A percentile compares a stretch with the other conserved stretches of the same genome.
phyloP scores from a whole-genome alignment of 2,329 filamentous ascomycete genomes.

The Aureobasidium uvarum region DNA sequence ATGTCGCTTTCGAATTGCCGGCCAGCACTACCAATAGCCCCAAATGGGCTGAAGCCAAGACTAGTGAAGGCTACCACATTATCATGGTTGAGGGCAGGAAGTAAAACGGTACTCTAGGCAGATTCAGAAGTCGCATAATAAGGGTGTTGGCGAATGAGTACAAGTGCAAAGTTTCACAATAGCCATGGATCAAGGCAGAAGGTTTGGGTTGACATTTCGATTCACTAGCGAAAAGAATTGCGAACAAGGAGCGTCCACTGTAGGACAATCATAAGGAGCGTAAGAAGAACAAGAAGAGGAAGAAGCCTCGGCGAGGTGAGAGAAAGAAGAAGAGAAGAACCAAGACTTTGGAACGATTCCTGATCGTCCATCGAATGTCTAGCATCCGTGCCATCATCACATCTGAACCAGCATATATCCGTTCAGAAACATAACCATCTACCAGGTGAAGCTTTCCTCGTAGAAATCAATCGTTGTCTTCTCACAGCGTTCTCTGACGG shows the following conservation, averaged over 20 bases:
- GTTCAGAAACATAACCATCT: conserved; percentile 28
- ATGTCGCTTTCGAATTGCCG: conserved; percentile 67
- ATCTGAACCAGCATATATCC: not conserved
- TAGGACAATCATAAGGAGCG: conserved; percentile 9
- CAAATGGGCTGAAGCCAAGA: conserved; percentile 69
- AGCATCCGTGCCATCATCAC: conserved; percentile 18
- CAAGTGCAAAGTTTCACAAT: not conserved
- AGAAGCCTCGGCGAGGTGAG: not conserved
- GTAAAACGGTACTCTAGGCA: conserved; percentile 34
- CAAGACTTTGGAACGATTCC: conserved; percentile 3
- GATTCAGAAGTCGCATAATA: not conserved
- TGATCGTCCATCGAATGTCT: conserved; percentile 13
- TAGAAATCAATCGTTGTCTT: conserved; percentile 70
- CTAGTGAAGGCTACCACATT: conserved; percentile 73
- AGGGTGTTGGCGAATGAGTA: not conserved
- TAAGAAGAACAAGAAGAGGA: conserved; percentile 21
- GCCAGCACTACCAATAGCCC: conserved; percentile 63
- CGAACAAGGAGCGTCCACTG: not conserved
- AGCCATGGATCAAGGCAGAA: not conserved
- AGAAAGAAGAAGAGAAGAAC: not conserved
- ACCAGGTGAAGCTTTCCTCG: conserved; percentile 74
- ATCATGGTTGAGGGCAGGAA: conserved; percentile 72
- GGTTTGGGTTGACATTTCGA: conserved; percentile 4
- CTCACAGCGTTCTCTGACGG: conserved; percentile 64
- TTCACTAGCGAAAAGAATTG: conserved; percentile 6